Evolutionary conservation across 352 stramenopile genomes (phyloP).

Genomic region (Stramenopiles sp.): DNA sequence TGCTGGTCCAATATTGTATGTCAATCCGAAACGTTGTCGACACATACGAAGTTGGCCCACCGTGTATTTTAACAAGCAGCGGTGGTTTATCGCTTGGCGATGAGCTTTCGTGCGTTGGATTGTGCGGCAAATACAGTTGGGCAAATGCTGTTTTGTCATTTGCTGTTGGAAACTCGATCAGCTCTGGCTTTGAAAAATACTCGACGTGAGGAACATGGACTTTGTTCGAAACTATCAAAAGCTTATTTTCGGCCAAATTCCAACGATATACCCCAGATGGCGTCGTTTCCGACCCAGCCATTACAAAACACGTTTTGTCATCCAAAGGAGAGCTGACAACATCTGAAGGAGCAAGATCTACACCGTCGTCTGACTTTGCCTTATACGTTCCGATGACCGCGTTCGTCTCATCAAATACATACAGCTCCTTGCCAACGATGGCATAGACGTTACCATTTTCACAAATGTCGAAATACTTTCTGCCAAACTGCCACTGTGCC

Average conservation of each 20-base stretch:
- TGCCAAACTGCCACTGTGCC: slow-evolving; percentile 31
- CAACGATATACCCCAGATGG: slow-evolving; percentile 30
- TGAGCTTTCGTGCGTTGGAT: no score
- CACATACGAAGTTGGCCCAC: slow-evolving; percentile 31
- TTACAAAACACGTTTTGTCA: slow-evolving; percentile 27
- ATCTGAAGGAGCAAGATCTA: slow-evolving; percentile 24
- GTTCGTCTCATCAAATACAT: slow-evolving; percentile 24
- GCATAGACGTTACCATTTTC: slow-evolving; percentile 25
- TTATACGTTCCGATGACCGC: slow-evolving; percentile 16
- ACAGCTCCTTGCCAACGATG: slow-evolving; percentile 24
- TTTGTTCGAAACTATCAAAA: slow-evolving; percentile 24
- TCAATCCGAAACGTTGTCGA: slow-evolving; percentile 28
- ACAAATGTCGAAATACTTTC: slow-evolving; percentile 29
- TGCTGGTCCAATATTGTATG: slow-evolving; percentile 36
- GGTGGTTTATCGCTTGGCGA: slow-evolving; percentile 25
- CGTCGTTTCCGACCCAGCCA: slow-evolving; percentile 25
- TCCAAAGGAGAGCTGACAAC: slow-evolving; percentile 7
- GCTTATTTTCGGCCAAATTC: slow-evolving; percentile 21
- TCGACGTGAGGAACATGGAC: slow-evolving; percentile 21
- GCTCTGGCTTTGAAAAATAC: slow-evolving; percentile 27
- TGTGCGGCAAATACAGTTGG: slow-evolving; percentile 27
- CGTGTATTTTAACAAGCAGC: slow-evolving; percentile 38
- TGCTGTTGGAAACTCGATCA: slow-evolving; percentile 31
- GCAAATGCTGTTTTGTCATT: slow-evolving; percentile 25
- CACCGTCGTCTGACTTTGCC: slow-evolving; percentile 20